A percentile compares a stretch with the other conserved stretches of the same genome.
Conservation (phyloP, 768 basidiomycete species). For the Glaciozyma martinii region DNA sequence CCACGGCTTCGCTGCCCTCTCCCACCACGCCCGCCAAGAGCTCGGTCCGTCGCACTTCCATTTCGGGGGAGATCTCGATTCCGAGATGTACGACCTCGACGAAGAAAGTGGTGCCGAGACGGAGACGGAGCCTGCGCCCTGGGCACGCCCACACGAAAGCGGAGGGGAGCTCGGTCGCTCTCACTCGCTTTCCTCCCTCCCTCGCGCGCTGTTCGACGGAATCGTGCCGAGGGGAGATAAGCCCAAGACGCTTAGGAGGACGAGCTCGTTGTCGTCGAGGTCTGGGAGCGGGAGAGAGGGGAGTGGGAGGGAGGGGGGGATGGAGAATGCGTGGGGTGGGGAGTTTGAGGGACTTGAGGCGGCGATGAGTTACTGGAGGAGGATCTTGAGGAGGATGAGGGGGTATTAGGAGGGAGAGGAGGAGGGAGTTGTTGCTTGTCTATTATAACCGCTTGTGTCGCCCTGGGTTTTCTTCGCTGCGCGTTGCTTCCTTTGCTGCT, state of each 20-base stretch:
- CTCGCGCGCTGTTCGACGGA: background rate
- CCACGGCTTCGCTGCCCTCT: slow-evolving; percentile 1
- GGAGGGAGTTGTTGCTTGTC: background rate
- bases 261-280: background rate
- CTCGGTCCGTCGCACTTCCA: background rate
- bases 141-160: too few species aligned
- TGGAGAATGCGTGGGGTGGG: slow-evolving; percentile 8
- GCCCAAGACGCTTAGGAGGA: background rate
- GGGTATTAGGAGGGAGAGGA: slow-evolving; percentile 51
- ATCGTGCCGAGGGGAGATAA: background rate
- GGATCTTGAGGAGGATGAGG: slow-evolving; percentile 8
- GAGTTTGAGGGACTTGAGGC: slow-evolving; percentile 6
- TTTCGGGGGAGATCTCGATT: background rate
- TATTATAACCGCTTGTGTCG: too few species aligned
- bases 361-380: slow-evolving; percentile 12
- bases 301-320: slow-evolving; percentile 1
- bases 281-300: too few species aligned
- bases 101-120: background rate
- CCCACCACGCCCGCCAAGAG: background rate
- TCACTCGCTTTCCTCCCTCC: background rate
- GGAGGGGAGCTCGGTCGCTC: background rate
- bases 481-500: too few species aligned
- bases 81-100: background rate
- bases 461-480: too few species aligned
- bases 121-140: slow-evolving; percentile 4